Evolutionary conservation across 306 rosid genomes (phyloP), one percentile per base, ranked within the genome.

Genomic region (Casuarina equisetifolia): DNA sequence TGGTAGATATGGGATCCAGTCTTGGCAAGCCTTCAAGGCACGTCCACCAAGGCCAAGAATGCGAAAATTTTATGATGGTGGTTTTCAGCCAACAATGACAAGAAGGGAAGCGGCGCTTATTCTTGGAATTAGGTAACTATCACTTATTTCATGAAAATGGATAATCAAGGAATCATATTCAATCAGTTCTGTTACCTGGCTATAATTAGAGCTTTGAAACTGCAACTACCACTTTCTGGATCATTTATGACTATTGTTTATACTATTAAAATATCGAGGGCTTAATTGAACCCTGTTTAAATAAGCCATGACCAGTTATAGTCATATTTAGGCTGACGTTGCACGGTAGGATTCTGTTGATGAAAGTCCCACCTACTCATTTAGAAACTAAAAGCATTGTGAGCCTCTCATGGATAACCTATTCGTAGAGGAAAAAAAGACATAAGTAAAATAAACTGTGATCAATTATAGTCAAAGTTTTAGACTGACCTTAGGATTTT

Each of bases 21-120:
- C 90, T 32, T 88, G 95, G 97, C 93, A 90, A 78, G 90, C 95
- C 15, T 76, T 90, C 74, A 90, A 90, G 90, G 62, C 90, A 6
- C 82, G 86, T 1, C 90, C 91, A 11, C 89, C 82, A 55, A 81
- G 66, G 57, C 84, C 97, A 16, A 85, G 52, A 83, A 17, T 75
- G 25, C 89, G 89, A 9, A 90, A 82, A 57, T 92, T 90, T 80
- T 90, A 90, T 68, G 89, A 92, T 36, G 91, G 96, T 44, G 95
- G 97, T 76, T 92, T 90, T 78, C 85, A 88, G 80, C 88, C 87
- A 3, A 84, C 85, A 16, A 90, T 92, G 97, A 90, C 91, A 3
- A 86, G 69, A 74, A 85, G 94, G 77, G 93, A 92, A 84, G 91
- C 93, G 16, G 88, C 93, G 78, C 91, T 90, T 61, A 90, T 90